A percentile compares a stretch with the other conserved stretches of the same genome.
Conservation (phyloP, 78 protist genomes). For the Dictyostelium intermedium region DNA sequence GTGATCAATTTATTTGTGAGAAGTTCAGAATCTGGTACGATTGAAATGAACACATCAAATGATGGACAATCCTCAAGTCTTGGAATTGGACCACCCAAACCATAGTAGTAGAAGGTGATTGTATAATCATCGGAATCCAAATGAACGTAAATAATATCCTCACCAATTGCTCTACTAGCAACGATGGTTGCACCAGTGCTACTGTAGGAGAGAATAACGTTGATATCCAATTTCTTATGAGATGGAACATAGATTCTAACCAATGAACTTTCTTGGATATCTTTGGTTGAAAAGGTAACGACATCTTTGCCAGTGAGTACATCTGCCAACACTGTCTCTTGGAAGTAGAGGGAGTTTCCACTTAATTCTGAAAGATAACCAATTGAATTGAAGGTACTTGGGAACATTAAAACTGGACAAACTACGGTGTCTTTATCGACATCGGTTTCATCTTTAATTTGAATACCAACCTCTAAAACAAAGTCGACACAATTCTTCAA, state of each 20-base stretch:
- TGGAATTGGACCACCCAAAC: constrained; percentile 25
- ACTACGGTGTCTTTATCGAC: constrained; percentile 19
- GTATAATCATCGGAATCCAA: constrained; percentile 1
- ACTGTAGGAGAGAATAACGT: neutral
- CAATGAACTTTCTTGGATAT: neutral
- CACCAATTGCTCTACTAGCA: neutral
- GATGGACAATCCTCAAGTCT: constrained; percentile 49
- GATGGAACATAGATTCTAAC: constrained; percentile 47
- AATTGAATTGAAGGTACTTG: constrained; percentile 19
- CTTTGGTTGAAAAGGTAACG: neutral
- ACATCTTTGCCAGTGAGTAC: constrained; percentile 29
- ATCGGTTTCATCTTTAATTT: neutral
- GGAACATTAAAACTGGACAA: constrained; percentile 23
- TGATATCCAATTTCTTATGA: constrained; percentile 27
- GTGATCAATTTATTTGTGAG: neutral
- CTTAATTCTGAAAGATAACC: constrained; percentile 8
- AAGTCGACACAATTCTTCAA: constrained; percentile 44
- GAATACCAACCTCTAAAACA: constrained; percentile 15
- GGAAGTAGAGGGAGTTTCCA: neutral
- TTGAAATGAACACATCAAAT: constrained; percentile 2
- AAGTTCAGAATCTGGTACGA: neutral
- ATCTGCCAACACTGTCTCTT: constrained; percentile 34
- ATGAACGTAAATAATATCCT: neutral
- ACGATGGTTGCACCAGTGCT: neutral
- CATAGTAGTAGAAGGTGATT: constrained; percentile 33